A percentile compares a stretch with the other conserved stretches of the same genome.
These are phyloP conservation scores for Pythium dissotocum DNA, from an alignment of 352 stramenopile species.

Conservation along the genomic window DNA sequence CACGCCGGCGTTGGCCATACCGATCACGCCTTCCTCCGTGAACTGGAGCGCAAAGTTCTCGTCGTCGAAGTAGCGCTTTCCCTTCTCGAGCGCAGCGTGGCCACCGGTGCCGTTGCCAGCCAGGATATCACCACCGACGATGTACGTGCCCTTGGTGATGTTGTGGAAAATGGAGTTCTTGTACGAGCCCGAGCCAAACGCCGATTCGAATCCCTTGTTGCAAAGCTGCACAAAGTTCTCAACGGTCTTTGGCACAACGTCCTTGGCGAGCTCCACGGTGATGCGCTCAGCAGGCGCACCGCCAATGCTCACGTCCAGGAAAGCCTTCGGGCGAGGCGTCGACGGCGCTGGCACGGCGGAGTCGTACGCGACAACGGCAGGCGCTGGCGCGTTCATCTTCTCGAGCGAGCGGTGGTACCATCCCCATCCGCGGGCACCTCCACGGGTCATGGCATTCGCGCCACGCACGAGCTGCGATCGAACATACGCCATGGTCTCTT, in stretches of 20 bases:
- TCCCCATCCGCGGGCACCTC: constrained; percentile 68
- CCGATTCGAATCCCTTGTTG: constrained; percentile 62
- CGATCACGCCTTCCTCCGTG: constrained; percentile 77
- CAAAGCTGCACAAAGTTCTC: constrained; percentile 82
- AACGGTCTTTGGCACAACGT: constrained; percentile 76
- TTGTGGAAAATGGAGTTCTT: constrained; percentile 86
- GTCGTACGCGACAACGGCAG: constrained; percentile 62
- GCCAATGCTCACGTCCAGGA: constrained; percentile 84
- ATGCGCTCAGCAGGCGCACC: constrained; percentile 73
- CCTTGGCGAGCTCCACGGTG: constrained; percentile 80
- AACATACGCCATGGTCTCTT: constrained; percentile 55
- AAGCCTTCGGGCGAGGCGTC: constrained; percentile 64
- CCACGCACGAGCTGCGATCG: constrained; percentile 62
- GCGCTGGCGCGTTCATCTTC: constrained; percentile 81
- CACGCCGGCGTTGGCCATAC: constrained; percentile 97
- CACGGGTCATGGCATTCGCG: constrained; percentile 55
- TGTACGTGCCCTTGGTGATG: constrained; percentile 79
- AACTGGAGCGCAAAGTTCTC: constrained; percentile 89
- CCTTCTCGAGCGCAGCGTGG: constrained; percentile 68
- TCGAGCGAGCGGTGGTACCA: constrained; percentile 84
- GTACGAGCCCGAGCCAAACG: constrained; percentile 72
- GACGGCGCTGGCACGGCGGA: constrained; percentile 54
- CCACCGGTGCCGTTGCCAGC: constrained; percentile 71
- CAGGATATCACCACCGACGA: constrained; percentile 78
- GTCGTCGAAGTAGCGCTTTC: constrained; percentile 80